Evolutionary conservation across 192 early-diverging fungal species (phyloP).

Genomic region (Neocallimastix lanati): DNA sequence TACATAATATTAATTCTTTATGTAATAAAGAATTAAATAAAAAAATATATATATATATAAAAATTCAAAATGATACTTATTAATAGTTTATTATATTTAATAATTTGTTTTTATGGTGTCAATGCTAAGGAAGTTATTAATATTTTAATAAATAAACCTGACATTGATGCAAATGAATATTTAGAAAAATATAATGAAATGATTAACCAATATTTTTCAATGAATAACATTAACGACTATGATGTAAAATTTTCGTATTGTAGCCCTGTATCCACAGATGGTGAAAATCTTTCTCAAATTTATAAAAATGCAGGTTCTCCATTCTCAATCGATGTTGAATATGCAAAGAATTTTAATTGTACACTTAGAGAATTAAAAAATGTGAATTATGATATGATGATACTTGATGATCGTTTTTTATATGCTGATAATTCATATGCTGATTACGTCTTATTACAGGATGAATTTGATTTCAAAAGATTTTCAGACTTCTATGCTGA

Average conservation of each 20-base stretch:
- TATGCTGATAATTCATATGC: not conserved
- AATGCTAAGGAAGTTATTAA: not conserved
- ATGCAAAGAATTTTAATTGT: not conserved
- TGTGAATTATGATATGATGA: not conserved
- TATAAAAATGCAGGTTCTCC: not conserved
- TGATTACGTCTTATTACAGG: not conserved
- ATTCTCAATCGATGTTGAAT: not conserved
- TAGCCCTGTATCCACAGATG: not conserved
- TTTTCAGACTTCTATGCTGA: not conserved
- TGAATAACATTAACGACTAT: not conserved
- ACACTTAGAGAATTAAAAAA: not conserved
- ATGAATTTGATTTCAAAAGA: not conserved
- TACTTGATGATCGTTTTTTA: not conserved
- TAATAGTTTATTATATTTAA: no score
- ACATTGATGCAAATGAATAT: not conserved
- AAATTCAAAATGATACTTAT: no score
- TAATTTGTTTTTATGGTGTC: not conserved
- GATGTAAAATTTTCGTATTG: not conserved
- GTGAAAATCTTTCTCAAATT: not conserved
- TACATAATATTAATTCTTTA: no score
- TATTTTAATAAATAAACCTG: not conserved
- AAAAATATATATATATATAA: no score
- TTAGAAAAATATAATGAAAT: not conserved
- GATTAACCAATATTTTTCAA: not conserved
- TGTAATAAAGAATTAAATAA: no score